Base-by-base conservation (phyloP, 2,329 filamentous ascomycete species). In the Penicillium freii region DNA sequence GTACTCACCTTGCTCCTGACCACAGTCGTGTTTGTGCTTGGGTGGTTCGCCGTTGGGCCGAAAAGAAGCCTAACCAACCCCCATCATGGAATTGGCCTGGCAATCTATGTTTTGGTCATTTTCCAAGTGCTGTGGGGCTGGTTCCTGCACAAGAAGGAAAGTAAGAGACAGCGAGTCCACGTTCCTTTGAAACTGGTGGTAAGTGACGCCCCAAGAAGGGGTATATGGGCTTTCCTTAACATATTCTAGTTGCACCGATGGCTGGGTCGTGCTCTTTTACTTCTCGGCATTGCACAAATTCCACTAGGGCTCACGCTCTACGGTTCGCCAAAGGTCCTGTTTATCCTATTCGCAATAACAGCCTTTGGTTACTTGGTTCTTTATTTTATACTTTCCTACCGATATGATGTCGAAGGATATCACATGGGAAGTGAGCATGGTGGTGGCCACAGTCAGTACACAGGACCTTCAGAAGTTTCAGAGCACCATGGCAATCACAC, bases 271-370 rank as follows among this genome's bases (percentile, higher is more conserved):
- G 78, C 84, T 0, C 85, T 93, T 66, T 88, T 90, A 3, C 75
- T 97, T 19, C 80, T 99, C 4, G 94, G 91, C 0, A 87, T 97
- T 63, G 83, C 87, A 4, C 94, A 99, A 71, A 85, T 99, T 11
- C 89, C 94, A 0, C 81, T 99, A 0, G 94, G 94, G 0, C 80
- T 99, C 46, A 92, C 92, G 0, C 81, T 99, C 1, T 99, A 97
- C 69, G 94, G 94, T 6, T 96, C 92, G 31, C 93, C 94, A 5
- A 86, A 88, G 68, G 84, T 83, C 38, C 82, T 92, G 4, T 99
- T 97, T 72, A 86, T 99, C 51, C 79, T 97, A 4, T 99, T 89
- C 69, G 83, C 92, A 0, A 62, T 97, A 0, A 93, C 88, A 80
- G 88, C 89, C 72, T 84, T 85, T 29, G 81, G 89, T 19, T 77